Evolutionary conservation across 495 filamentous ascomycete species (phyloP).

Genomic region (Parathielavia appendiculata): DNA sequence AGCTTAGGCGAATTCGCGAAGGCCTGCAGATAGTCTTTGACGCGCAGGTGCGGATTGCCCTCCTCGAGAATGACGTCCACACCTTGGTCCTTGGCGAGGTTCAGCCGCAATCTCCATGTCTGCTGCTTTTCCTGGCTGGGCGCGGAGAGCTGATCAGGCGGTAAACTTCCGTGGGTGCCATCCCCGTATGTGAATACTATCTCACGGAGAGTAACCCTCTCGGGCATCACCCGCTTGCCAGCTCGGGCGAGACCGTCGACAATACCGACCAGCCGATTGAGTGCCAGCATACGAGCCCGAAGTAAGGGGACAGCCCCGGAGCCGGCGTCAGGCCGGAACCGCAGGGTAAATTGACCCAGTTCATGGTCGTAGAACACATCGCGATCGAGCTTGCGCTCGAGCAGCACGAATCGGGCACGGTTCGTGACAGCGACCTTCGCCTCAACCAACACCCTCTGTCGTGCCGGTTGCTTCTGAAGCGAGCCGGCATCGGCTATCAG

Average conservation of each 20-base stretch:
- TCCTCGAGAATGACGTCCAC: conserved; percentile 52
- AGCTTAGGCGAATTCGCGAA: conserved; percentile 52
- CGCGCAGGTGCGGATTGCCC: conserved; percentile 71
- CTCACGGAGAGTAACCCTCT: conserved; percentile 53
- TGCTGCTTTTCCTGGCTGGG: conserved; percentile 10
- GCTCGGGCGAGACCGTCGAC: conserved; percentile 55
- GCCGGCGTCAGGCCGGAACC: conserved; percentile 53
- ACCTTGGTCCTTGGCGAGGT: conserved; percentile 27
- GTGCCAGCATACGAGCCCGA: conserved; percentile 49
- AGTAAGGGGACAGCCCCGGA: conserved; percentile 51
- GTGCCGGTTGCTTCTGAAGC: conserved; percentile 8
- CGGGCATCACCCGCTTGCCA: conserved; percentile 45
- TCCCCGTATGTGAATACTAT: conserved; percentile 59
- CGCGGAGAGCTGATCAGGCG: not conserved
- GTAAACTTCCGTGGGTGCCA: conserved; percentile 8
- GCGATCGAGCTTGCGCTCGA: conserved; percentile 49
- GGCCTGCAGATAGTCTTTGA: conserved; percentile 57
- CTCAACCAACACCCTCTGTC: conserved; percentile 26
- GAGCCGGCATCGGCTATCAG: conserved; percentile 13
- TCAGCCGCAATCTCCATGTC: conserved; percentile 37
- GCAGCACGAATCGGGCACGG: conserved; percentile 40
- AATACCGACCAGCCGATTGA: conserved; percentile 62
- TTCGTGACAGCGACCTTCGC: conserved; percentile 31
- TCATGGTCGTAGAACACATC: conserved; percentile 55
- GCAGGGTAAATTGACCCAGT: conserved; percentile 55